phyloP scores from a whole-genome alignment of 257 asterid species.

The Linaria vulgaris region DNA sequence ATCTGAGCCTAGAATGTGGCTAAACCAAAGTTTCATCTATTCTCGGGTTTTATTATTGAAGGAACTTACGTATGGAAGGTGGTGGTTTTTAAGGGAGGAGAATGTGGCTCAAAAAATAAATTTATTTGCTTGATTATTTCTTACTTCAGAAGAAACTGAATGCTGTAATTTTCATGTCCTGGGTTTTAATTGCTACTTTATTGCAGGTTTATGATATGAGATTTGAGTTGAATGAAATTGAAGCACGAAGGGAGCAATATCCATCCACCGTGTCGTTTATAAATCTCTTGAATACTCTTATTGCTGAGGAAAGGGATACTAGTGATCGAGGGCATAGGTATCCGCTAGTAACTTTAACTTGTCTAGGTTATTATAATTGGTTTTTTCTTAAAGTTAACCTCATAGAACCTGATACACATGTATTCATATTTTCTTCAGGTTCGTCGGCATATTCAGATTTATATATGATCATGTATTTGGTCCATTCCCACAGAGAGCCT shows the following conservation, averaged over 20 bases:
- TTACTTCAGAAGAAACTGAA: constrained; percentile 13
- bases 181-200: constrained; percentile 13
- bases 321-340: constrained; percentile 93
- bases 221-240: constrained; percentile 94
- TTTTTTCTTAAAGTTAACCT: constrained; percentile 22
- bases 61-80: constrained; percentile 8
- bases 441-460: constrained; percentile 92
- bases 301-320: constrained; percentile 83
- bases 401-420: constrained; percentile 7
- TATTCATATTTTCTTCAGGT: constrained; percentile 45
- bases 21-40: background rate
- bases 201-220: constrained; percentile 95
- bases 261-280: constrained; percentile 94
- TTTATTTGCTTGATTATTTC: background rate
- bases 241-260: constrained; percentile 95
- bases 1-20: background rate
- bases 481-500: constrained; percentile 97
- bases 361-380: constrained; percentile 3
- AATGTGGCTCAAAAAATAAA: background rate
- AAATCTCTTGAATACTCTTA: constrained; percentile 72
- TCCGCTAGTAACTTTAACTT: constrained; percentile 17
- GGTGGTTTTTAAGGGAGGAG: constrained; percentile 8
- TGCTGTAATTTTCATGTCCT: constrained; percentile 2
- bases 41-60: background rate
- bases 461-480: constrained; percentile 90